A percentile compares a stretch with the other conserved stretches of the same genome.
Evolutionary conservation across 768 basidiomycete species (phyloP).

Genomic region (Boletales sp.): DNA sequence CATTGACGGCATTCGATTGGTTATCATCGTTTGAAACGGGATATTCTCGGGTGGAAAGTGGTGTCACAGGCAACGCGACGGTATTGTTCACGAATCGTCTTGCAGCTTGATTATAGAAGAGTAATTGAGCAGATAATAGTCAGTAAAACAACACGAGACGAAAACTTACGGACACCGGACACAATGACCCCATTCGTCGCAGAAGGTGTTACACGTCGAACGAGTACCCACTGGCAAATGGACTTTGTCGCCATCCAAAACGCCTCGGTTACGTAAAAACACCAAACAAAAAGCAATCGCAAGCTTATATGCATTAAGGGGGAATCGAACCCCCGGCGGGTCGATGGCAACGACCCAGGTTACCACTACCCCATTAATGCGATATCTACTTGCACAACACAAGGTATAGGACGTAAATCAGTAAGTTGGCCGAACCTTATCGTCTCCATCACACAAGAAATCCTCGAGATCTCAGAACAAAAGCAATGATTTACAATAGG

Average conservation of each 20-base stretch:
- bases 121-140: background rate
- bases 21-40: background rate
- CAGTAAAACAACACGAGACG: too few species aligned
- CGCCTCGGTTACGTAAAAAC: background rate
- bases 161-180: constrained; percentile 14
- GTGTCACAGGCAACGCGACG: background rate
- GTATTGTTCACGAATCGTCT: constrained; percentile 5
- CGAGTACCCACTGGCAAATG: background rate
- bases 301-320: constrained; percentile 74
- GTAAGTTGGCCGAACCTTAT: too few species aligned
- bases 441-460: too few species aligned
- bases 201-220: too few species aligned
- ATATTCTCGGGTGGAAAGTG: background rate
- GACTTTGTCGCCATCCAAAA: background rate
- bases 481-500: too few species aligned
- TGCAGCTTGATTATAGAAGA: background rate
- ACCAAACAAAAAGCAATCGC: background rate
- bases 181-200: background rate
- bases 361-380: constrained; percentile 66
- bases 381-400: background rate
- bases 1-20: background rate
- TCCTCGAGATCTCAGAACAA: too few species aligned
- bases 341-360: constrained; percentile 72
- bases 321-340: constrained; percentile 89
- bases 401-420: too few species aligned